Evolutionary conservation across 2,329 filamentous ascomycete species (phyloP).

Genomic region (Scytalidium lignicola): DNA sequence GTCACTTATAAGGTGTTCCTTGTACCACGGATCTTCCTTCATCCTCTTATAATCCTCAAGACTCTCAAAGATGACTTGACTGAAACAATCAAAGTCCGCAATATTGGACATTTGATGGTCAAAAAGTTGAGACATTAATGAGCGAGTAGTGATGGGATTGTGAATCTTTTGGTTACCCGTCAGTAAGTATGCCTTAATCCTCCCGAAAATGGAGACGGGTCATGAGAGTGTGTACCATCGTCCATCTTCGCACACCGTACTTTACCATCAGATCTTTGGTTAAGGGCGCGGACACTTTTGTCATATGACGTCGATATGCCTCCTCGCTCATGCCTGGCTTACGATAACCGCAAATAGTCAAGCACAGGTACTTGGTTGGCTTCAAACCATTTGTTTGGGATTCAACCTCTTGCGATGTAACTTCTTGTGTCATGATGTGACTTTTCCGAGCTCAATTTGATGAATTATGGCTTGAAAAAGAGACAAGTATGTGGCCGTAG

Average conservation of each 20-base stretch:
- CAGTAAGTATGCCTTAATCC: too few species aligned
- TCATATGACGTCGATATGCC: constrained; percentile 43
- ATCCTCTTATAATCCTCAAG: constrained; percentile 42
- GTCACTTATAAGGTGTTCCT: constrained; percentile 37
- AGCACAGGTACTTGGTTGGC: constrained; percentile 33
- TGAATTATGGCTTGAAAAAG: too few species aligned
- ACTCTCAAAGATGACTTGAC: constrained; percentile 39
- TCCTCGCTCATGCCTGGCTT: constrained; percentile 43
- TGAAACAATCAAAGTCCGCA: constrained; percentile 45
- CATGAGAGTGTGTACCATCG: constrained; percentile 25
- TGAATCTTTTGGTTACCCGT: too few species aligned
- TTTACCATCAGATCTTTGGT: constrained; percentile 43
- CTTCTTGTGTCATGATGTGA: too few species aligned
- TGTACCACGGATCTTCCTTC: constrained; percentile 45
- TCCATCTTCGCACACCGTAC: constrained; percentile 43
- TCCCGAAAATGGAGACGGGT: neutral
- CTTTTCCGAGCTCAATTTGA: too few species aligned
- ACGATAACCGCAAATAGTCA: constrained; percentile 44
- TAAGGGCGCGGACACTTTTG: constrained; percentile 39
- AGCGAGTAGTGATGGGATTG: constrained; percentile 30
- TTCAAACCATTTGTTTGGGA: too few species aligned
- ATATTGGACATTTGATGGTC: constrained; percentile 44
- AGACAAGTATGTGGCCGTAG: too few species aligned
- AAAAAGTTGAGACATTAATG: constrained; percentile 35
- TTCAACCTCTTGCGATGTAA: too few species aligned